Evolutionary conservation across 345 rosid species (phyloP).

Genomic region (Lepidium africanum): DNA sequence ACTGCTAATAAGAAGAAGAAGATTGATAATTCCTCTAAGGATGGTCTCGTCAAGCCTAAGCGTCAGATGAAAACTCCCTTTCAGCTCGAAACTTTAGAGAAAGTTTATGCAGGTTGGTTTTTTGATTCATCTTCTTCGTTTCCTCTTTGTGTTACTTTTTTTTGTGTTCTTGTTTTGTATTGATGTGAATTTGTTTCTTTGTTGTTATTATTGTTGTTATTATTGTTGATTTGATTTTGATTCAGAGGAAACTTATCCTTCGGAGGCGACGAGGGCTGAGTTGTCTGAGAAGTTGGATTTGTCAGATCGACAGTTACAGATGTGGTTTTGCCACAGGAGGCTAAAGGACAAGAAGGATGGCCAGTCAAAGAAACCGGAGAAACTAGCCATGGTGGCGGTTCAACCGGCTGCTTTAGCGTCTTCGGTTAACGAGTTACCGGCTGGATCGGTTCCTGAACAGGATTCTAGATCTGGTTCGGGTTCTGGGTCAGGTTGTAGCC

Average conservation of each 20-base stretch:
- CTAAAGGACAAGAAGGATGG: conserved; percentile 81
- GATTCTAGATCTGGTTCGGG: conserved; percentile 68
- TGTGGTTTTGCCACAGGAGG: conserved; percentile 99
- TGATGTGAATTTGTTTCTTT: neutral
- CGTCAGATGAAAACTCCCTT: conserved; percentile 99
- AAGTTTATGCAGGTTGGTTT: conserved; percentile 49
- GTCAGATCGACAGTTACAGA: conserved; percentile 95
- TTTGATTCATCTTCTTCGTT: neutral
- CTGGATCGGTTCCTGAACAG: conserved; percentile 43
- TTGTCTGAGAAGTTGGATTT: conserved; percentile 80
- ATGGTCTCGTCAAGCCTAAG: conserved; percentile 59
- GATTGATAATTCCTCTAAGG: conserved; percentile 27
- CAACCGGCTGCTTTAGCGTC: conserved; percentile 32
- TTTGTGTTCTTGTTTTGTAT: neutral
- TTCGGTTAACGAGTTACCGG: conserved; percentile 38
- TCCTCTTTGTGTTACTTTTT: neutral
- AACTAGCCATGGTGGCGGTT: conserved; percentile 13
- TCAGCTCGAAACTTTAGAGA: conserved; percentile 85
- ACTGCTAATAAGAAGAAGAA: conserved; percentile 8
- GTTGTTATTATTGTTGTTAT: neutral
- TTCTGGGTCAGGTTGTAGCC: conserved; percentile 67
- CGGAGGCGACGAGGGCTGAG: conserved; percentile 63
- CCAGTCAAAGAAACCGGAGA: conserved; percentile 43
- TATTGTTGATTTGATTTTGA: neutral
- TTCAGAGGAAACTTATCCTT: conserved; percentile 82